Evolutionary conservation across 305 asterid species (phyloP), one percentile per base, ranked within the genome.

Genomic region (Plantago lanceolata): DNA sequence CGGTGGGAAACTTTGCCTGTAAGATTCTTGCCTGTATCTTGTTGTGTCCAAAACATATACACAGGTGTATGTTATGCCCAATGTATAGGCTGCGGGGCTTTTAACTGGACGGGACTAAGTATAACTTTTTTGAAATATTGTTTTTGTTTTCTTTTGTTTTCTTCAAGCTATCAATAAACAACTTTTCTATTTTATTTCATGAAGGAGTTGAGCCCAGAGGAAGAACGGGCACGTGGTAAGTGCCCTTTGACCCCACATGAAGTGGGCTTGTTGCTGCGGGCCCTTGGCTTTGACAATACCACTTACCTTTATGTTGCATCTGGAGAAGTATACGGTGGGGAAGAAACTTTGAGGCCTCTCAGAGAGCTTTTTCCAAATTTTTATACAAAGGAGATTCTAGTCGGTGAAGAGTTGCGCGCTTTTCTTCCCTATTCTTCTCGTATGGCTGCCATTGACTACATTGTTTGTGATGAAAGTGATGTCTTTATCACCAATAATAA

Each of bases 281-380:
- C 97, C 64, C 95, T 94, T 70, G 96, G 89, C 71, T 94, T 94
- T 70, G 82, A 78, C 70, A 94, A 90, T 69, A 87, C 75, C 77
- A 88, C 99, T 0, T 85, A 82, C 73, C 73, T 94, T 44, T 94
- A 83, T 66, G 91, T 94, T 68, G 99, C 99, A 76, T 94, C 99
- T 64, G 99, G 99, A 73, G 99, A 94, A 80, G 81, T 90, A 75
- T 94, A 94, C 53, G 99, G 99, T 6, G 99, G 99, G 64, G 99
- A 94, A 73, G 96, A 88, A 76, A 94, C 99, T 57, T 73, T 94
- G 73, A 82, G 83, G 79, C 99, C 99, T 29, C 85, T 94, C 61
- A 90, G 82, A 77, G 94, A 86, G 77, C 94, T 94, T 64, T 94
- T 94, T 75, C 99, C 99, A 19, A 90, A 94, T 72, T 88, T 90